Evolutionary conservation across 257 asterid genomes (phyloP).

Genomic region (Solanum phureja): DNA sequence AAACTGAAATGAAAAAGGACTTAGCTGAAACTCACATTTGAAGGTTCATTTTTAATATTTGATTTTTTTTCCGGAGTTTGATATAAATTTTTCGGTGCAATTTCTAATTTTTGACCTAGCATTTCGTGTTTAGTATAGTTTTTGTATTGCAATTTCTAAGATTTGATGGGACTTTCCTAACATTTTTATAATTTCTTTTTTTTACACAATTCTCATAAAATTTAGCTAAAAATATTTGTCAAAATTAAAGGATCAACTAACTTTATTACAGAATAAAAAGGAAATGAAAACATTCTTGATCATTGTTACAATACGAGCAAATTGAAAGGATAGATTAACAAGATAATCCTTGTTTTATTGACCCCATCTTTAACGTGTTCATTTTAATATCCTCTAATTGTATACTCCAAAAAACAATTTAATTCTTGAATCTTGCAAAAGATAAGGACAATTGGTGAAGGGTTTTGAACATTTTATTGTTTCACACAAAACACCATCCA

Average conservation of each 20-base stretch:
- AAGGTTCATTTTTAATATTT: neutral
- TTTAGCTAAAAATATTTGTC: neutral
- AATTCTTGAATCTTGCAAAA: neutral
- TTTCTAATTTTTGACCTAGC: neutral
- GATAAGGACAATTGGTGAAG: neutral
- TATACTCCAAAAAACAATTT: neutral
- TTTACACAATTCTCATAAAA: neutral
- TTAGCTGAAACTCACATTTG: neutral
- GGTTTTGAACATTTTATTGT: neutral
- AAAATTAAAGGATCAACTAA: neutral
- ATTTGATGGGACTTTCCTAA: neutral
- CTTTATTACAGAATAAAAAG: neutral
- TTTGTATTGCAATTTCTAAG: neutral
- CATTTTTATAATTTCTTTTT: no score
- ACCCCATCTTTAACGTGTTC: neutral
- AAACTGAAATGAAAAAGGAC: neutral
- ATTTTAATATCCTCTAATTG: neutral
- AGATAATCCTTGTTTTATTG: neutral
- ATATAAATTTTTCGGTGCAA: neutral
- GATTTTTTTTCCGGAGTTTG: neutral
- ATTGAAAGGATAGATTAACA: neutral
- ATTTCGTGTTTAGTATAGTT: neutral
- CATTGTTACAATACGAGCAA: neutral
- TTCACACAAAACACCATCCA: neutral
- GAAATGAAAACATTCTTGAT: neutral